phyloP scores from a whole-genome alignment of 176 grass and related monocot species.

The Juncus effusus region DNA sequence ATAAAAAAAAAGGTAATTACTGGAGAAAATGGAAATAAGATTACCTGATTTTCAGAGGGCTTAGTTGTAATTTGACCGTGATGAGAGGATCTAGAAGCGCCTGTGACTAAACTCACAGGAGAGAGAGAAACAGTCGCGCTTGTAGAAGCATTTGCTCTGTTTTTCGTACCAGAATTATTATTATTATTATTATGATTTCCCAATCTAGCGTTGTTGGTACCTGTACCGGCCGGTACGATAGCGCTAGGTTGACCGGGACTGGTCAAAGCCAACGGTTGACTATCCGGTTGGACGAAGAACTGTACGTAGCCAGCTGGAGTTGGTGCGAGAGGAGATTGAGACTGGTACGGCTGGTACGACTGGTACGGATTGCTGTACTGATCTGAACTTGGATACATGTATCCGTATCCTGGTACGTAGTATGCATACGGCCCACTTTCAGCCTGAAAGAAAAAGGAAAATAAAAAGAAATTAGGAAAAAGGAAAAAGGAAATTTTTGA shows the following conservation, averaged over 20 bases:
- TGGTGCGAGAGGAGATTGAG: conserved; percentile 39
- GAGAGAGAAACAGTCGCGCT: conserved; percentile 22
- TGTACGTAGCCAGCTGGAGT: conserved; percentile 46
- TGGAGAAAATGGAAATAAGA: background rate
- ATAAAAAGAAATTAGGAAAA: background rate
- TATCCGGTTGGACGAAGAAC: conserved; percentile 41
- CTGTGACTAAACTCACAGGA: conserved; percentile 31
- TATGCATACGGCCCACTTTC: conserved; percentile 57
- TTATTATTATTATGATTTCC: background rate
- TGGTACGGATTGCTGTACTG: conserved; percentile 43
- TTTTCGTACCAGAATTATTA: conserved; percentile 34
- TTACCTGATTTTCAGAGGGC: conserved; percentile 23
- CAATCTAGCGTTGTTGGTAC: conserved; percentile 33
- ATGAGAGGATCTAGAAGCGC: conserved; percentile 29
- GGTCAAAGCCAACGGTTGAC: conserved; percentile 34
- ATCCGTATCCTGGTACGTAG: conserved; percentile 65
- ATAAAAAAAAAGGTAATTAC: conserved; percentile 1
- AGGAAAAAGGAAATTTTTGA: background rate
- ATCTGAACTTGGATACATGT: conserved; percentile 44
- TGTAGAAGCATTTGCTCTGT: conserved; percentile 35
- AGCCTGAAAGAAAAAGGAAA: conserved; percentile 28
- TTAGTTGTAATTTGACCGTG: conserved; percentile 43
- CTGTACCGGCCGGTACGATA: conserved; percentile 14
- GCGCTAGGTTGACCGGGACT: conserved; percentile 18
- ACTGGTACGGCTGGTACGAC: conserved; percentile 48